Conservation (phyloP, 108 stramenopile genomes). For the Skeletonema tropicum region DNA sequence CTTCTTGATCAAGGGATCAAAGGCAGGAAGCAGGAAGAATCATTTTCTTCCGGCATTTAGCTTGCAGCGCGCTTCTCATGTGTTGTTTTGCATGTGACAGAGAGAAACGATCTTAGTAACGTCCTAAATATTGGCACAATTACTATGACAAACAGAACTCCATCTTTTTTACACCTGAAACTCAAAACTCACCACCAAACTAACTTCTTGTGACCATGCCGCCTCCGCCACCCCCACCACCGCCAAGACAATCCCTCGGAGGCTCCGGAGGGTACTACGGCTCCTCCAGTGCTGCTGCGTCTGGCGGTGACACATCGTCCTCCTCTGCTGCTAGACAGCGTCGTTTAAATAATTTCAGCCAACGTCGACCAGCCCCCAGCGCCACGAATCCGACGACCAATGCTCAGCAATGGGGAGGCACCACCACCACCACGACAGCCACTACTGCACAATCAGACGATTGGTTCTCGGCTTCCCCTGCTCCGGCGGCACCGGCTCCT, state of each 20-base stretch:
- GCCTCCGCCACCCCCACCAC: conserved; percentile 32
- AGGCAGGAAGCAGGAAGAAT: too few relatives aligned
- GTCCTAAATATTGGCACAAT: too few relatives aligned
- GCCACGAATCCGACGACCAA: conserved; percentile 6
- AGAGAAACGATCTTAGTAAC: too few relatives aligned
- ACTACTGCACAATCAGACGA: conserved; percentile 16
- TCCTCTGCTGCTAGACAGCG: conserved; percentile 28
- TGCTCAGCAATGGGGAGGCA: neutral
- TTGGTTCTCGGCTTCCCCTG: conserved; percentile 18
- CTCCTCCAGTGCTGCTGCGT: conserved; percentile 12
- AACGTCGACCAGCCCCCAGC: conserved; percentile 1
- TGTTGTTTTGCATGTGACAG: too few relatives aligned
- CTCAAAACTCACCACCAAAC: too few relatives aligned
- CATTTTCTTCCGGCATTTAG: too few relatives aligned
- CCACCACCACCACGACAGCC: neutral
- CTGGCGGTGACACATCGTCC: neutral
- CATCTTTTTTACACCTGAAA: too few relatives aligned
- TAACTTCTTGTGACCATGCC: neutral
- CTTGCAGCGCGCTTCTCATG: too few relatives aligned
- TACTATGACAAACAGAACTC: too few relatives aligned
- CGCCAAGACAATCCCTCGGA: conserved; percentile 4
- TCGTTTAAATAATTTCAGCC: neutral
- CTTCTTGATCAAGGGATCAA: too few relatives aligned
- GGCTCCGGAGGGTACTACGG: conserved; percentile 32
- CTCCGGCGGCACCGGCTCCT: neutral